Percentiles rank a stretch among this genome's conserved stretches.
phyloP scores from a whole-genome alignment of 495 filamentous ascomycete genomes.

The Trichoderma reesei region DNA sequence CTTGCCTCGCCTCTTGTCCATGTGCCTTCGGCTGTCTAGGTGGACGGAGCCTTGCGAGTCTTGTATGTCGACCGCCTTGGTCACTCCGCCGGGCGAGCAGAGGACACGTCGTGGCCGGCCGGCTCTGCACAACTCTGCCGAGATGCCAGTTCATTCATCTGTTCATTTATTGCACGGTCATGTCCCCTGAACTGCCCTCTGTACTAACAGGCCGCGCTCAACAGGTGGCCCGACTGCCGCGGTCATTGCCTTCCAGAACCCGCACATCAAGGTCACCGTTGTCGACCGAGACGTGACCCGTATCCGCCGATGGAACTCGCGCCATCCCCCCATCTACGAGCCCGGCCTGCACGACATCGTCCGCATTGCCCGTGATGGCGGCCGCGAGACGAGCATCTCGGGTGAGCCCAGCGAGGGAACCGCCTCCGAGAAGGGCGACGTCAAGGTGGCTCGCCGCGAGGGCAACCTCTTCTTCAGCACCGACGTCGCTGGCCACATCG shows the following conservation, averaged over 20 bases:
- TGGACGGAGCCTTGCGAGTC: too few species aligned
- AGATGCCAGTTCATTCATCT: too few species aligned
- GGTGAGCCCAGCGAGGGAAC: slow-evolving; percentile 19
- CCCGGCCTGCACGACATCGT: slow-evolving; percentile 62
- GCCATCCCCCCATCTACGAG: slow-evolving; percentile 68
- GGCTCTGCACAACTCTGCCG: too few species aligned
- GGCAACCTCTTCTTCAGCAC: slow-evolving; percentile 67
- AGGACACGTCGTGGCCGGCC: neutral
- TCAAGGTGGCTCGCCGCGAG: slow-evolving; percentile 23
- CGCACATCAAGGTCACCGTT: slow-evolving; percentile 56
- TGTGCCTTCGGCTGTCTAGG: neutral
- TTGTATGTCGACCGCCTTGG: neutral
- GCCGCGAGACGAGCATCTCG: slow-evolving; percentile 19
- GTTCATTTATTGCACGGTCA: too few species aligned
- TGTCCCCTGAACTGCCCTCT: neutral
- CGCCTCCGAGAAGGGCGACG: slow-evolving; percentile 9
- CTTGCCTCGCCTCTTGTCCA: neutral
- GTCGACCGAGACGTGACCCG: slow-evolving; percentile 56
- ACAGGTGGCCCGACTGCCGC: slow-evolving; percentile 67
- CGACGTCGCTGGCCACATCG: slow-evolving; percentile 48
- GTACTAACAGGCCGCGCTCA: neutral
- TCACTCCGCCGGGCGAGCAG: neutral
- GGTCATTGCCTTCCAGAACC: slow-evolving; percentile 64
- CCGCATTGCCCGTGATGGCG: slow-evolving; percentile 50
- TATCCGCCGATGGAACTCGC: slow-evolving; percentile 65